These are phyloP conservation scores for Botrytis pseudocinerea DNA, from an alignment of 2,329 filamentous ascomycete genomes.

Conservation along the genomic window DNA sequence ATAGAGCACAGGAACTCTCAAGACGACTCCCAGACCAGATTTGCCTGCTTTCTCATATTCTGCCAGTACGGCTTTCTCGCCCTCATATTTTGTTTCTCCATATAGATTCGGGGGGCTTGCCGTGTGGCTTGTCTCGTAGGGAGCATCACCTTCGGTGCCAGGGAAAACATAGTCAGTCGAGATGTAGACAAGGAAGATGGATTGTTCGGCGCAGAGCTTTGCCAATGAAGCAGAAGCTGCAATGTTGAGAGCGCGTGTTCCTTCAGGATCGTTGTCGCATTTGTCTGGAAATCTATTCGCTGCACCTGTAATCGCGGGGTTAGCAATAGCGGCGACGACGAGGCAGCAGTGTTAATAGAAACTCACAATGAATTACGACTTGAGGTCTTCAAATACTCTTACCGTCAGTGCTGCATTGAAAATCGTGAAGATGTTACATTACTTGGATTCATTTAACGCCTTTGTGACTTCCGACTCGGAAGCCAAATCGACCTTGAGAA, in stretches of 20 bases:
- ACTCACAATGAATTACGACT: constrained; percentile 78
- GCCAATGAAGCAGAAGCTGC: constrained; percentile 68
- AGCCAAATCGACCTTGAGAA: constrained; percentile 50
- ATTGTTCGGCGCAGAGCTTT: constrained; percentile 60
- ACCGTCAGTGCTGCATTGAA: constrained; percentile 27
- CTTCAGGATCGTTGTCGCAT: constrained; percentile 76
- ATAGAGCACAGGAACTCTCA: constrained; percentile 83
- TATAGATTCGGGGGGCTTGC: constrained; percentile 74
- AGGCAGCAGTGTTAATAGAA: neutral
- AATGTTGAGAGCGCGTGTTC: constrained; percentile 73
- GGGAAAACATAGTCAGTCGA: constrained; percentile 82
- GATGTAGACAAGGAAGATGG: constrained; percentile 70
- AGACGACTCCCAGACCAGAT: constrained; percentile 61
- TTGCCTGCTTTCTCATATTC: constrained; percentile 53
- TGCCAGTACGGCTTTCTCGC: constrained; percentile 68
- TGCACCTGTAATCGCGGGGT: constrained; percentile 58
- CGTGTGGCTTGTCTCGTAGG: constrained; percentile 68
- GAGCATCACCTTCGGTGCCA: constrained; percentile 74
- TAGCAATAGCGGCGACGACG: neutral
- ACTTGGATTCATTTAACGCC: constrained; percentile 57
- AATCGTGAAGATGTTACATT: constrained; percentile 35
- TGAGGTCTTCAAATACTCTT: constrained; percentile 56
- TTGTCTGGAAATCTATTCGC: constrained; percentile 87
- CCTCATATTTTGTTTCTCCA: constrained; percentile 70
- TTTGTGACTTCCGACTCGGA: constrained; percentile 48